Evolutionary conservation across 192 early-diverging fungal species (phyloP).

Genomic region (Coemansia sp.): DNA sequence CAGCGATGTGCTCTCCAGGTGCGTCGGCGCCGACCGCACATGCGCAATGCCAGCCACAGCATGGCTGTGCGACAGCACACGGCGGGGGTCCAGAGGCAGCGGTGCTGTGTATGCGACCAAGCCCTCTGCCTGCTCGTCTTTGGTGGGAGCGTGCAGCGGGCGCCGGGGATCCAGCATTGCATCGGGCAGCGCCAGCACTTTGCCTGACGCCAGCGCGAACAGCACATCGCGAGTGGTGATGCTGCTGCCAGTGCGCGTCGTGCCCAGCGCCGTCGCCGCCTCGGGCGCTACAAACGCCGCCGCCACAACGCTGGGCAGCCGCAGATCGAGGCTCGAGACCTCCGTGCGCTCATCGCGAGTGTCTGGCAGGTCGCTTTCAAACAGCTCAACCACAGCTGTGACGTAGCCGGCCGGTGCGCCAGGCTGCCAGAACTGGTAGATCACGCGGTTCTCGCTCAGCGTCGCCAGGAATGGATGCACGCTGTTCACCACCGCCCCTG

Average conservation of each 20-base stretch:
- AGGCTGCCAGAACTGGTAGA: conserved; percentile 89
- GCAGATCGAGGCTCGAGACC: conserved; percentile 73
- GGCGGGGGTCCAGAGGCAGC: conserved; percentile 71
- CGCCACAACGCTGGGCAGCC: conserved; percentile 70
- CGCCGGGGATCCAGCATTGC: conserved; percentile 84
- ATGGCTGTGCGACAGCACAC: conserved; percentile 73
- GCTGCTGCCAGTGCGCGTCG: conserved; percentile 80
- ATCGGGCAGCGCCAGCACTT: conserved; percentile 45
- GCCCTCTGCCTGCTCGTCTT: conserved; percentile 86
- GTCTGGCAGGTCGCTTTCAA: conserved; percentile 71
- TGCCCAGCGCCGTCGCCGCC: conserved; percentile 73
- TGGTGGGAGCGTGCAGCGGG: conserved; percentile 62
- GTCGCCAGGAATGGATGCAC: conserved; percentile 62
- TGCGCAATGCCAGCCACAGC: conserved; percentile 63
- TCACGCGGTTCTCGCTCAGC: conserved; percentile 85
- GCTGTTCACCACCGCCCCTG: conserved; percentile 48
- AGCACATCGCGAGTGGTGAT: conserved; percentile 87
- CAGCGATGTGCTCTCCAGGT: conserved; percentile 92
- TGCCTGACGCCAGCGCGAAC: conserved; percentile 51
- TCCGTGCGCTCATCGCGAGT: conserved; percentile 68
- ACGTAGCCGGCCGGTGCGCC: conserved; percentile 65
- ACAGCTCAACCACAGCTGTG: conserved; percentile 83
- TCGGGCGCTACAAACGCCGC: conserved; percentile 78
- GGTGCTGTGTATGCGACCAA: conserved; percentile 73
- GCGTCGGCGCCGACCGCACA: conserved; percentile 74